Conservation (phyloP, 139 green algal species). For the Tetratostichococcus sp. region DNA sequence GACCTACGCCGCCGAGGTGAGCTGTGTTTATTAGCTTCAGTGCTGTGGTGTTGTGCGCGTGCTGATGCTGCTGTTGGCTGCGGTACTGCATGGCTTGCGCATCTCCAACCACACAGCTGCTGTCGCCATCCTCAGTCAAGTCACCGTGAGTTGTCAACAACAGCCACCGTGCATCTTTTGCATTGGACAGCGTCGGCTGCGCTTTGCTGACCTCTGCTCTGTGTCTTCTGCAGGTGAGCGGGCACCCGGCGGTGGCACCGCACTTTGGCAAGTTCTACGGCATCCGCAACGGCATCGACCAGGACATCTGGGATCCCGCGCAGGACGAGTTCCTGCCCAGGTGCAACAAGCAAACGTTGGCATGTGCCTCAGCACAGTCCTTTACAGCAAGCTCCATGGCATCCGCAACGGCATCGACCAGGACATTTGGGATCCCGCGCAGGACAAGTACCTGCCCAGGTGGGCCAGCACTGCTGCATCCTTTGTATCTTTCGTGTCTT, state of each 20-base stretch:
- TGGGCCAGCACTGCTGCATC: too few species aligned
- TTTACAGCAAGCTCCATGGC: slow-evolving; percentile 81
- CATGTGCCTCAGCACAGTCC: too few species aligned
- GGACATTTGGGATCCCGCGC: slow-evolving; percentile 93
- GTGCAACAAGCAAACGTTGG: too few species aligned
- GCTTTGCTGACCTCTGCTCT: background rate
- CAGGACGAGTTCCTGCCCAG: slow-evolving; percentile 71
- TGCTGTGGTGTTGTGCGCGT: background rate
- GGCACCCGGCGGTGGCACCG: slow-evolving; percentile 62
- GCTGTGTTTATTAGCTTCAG: slow-evolving; percentile 1
- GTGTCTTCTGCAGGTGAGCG: slow-evolving; percentile 45
- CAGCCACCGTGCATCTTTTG: too few species aligned
- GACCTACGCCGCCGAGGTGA: slow-evolving; percentile 84
- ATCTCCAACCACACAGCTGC: too few species aligned
- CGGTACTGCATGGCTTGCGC: too few species aligned
- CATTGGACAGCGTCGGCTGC: too few species aligned
- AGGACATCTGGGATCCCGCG: slow-evolving; percentile 93
- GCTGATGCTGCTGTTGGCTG: too few species aligned
- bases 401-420: slow-evolving; percentile 95
- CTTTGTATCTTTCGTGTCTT: too few species aligned
- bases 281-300: slow-evolving; percentile 94
- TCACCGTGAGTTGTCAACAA: too few species aligned
- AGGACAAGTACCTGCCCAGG: slow-evolving; percentile 70
- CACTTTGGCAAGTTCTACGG: slow-evolving; percentile 82
- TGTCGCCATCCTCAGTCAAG: too few species aligned